Conservation (phyloP, 768 basidiomycete species). For the Kwoniella sp. region DNA sequence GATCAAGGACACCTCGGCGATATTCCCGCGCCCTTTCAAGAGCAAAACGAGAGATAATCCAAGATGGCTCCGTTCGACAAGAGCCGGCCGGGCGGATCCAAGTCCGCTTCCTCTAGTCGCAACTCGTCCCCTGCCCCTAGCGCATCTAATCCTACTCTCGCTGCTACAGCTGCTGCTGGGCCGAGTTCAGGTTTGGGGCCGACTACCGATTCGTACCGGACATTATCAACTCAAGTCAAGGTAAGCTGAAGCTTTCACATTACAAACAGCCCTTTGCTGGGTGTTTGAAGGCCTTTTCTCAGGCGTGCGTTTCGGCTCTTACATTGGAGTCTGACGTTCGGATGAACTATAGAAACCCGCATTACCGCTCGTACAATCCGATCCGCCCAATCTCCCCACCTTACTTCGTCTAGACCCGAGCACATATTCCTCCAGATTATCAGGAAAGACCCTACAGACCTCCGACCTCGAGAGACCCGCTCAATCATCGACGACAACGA, state of each 20-base stretch:
- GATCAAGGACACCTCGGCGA: no score
- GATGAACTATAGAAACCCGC: constrained; percentile 37
- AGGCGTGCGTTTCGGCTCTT: no score
- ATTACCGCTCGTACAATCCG: constrained; percentile 33
- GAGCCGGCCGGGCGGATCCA: background rate
- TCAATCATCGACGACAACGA: constrained; percentile 3
- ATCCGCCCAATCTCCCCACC: constrained; percentile 23
- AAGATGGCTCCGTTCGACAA: constrained; percentile 3
- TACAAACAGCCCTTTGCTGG: no score
- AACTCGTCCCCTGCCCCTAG: constrained; percentile 15
- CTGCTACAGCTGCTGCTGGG: background rate
- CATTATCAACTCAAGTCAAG: constrained; percentile 25
- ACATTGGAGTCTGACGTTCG: background rate
- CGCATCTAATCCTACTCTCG: no score
- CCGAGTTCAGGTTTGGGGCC: background rate
- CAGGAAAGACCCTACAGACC: constrained; percentile 38
- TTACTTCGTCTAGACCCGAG: constrained; percentile 35
- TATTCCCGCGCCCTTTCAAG: no score
- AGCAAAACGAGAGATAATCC: background rate
- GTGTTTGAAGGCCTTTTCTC: no score
- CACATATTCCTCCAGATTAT: constrained; percentile 41
- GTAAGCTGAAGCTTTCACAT: constrained; percentile 2
- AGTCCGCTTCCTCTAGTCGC: constrained; percentile 13
- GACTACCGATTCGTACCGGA: constrained; percentile 21
- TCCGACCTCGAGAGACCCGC: constrained; percentile 12